Evolutionary conservation across 2,329 filamentous ascomycete genomes (phyloP).

Genomic region (Claviceps sp.): DNA sequence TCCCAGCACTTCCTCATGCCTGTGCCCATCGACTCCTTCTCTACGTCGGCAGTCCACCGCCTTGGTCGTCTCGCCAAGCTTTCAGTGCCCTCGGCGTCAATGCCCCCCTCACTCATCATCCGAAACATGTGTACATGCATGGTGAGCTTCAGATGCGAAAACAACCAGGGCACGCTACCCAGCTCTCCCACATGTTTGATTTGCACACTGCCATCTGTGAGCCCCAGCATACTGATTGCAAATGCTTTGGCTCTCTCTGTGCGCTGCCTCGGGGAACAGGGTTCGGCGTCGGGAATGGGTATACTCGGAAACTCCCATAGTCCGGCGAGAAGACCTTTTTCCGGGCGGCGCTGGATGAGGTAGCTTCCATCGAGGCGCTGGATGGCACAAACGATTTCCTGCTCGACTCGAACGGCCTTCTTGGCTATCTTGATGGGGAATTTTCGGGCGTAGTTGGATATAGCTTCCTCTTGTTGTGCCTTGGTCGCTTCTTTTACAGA

Average conservation of each 20-base stretch:
- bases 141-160: constrained; percentile 41
- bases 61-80: constrained; percentile 6
- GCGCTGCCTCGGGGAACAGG: constrained; percentile 17
- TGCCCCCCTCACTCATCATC: constrained; percentile 12
- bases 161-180: constrained; percentile 42
- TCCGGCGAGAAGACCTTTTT: constrained; percentile 39
- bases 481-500: constrained; percentile 5
- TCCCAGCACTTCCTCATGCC: constrained; percentile 46
- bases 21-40: constrained; percentile 41
- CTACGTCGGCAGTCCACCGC: constrained; percentile 24
- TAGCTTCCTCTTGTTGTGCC: constrained; percentile 21
- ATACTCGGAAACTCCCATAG: constrained; percentile 44
- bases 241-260: constrained; percentile 23
- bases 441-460: constrained; percentile 31
- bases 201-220: not conserved
- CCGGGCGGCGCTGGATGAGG: constrained; percentile 36
- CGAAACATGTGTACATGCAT: constrained; percentile 44
- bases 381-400: constrained; percentile 40
- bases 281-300: constrained; percentile 15
- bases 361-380: constrained; percentile 29
- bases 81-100: not conserved
- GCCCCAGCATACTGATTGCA: constrained; percentile 9
- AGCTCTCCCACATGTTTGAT: constrained; percentile 26
- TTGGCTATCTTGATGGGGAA: constrained; percentile 39
- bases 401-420: constrained; percentile 37